A percentile compares a stretch with the other conserved stretches of the same genome.
phyloP scores from a whole-genome alignment of 768 basidiomycete species.

The Hydnum rufescens region DNA sequence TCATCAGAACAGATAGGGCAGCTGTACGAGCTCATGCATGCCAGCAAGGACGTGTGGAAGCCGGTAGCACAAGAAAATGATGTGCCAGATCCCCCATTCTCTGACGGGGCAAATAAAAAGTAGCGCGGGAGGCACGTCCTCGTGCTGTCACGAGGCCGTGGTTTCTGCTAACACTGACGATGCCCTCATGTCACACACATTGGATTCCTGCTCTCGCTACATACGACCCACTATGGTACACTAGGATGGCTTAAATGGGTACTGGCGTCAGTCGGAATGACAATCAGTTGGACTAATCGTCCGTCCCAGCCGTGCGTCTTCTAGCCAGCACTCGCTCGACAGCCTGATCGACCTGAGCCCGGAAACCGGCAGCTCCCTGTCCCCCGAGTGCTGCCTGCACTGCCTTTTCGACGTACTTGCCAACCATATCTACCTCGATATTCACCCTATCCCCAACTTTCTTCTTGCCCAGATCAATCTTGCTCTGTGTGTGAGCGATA shows the following conservation, averaged over 20 bases:
- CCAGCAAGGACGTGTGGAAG: slow-evolving; percentile 76
- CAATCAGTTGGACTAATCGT: too few species aligned
- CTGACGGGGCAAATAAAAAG: too few species aligned
- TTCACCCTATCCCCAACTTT: slow-evolving; percentile 65
- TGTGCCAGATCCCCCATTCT: too few species aligned
- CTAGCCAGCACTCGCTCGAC: background rate
- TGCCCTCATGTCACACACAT: too few species aligned
- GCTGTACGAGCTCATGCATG: slow-evolving; percentile 86
- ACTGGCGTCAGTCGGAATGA: too few species aligned
- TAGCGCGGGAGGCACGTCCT: too few species aligned
- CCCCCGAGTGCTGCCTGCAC: slow-evolving; percentile 47
- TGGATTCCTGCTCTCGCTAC: too few species aligned
- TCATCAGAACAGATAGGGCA: slow-evolving; percentile 82
- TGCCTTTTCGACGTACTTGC: slow-evolving; percentile 78
- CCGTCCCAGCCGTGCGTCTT: too few species aligned
- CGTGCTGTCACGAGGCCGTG: too few species aligned
- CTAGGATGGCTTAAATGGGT: too few species aligned
- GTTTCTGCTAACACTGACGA: too few species aligned
- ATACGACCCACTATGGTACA: too few species aligned
- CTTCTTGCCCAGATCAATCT: slow-evolving; percentile 65
- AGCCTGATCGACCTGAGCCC: background rate
- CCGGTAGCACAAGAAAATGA: slow-evolving; percentile 21
- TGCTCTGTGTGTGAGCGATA: slow-evolving; percentile 82
- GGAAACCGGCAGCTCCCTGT: background rate
- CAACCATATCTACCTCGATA: slow-evolving; percentile 88